phyloP scores from a whole-genome alignment of 2,329 filamentous ascomycete species.

The Arachnomyces sp. region DNA sequence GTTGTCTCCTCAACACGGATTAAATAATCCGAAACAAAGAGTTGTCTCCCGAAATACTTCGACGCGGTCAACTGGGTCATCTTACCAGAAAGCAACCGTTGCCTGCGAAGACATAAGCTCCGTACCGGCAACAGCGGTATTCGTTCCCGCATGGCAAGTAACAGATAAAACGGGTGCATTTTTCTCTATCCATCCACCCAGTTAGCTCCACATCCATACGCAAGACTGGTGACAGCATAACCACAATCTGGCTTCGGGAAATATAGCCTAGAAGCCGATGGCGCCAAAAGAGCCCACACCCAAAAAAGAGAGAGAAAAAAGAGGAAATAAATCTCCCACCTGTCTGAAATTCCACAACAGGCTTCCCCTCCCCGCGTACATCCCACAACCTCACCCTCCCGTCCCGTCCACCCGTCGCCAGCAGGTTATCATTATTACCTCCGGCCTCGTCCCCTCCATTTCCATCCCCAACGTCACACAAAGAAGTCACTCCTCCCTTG shows the following conservation, averaged over 20 bases:
- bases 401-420: constrained; percentile 34
- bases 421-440: constrained; percentile 15
- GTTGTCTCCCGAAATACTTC: not conserved
- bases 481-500: constrained; percentile 30
- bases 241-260: not conserved
- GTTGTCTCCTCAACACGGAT: not conserved
- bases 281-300: not conserved
- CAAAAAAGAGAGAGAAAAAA: constrained; percentile 1
- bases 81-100: constrained; percentile 38
- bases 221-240: constrained; percentile 4
- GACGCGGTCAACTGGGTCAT: constrained; percentile 13
- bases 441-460: constrained; percentile 13
- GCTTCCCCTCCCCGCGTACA: constrained; percentile 23
- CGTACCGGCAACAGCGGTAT: constrained; percentile 48
- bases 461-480: constrained; percentile 12
- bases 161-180: constrained; percentile 47
- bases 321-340: constrained; percentile 25
- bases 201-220: constrained; percentile 10
- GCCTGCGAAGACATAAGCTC: constrained; percentile 43
- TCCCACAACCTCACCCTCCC: constrained; percentile 37
- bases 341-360: constrained; percentile 28
- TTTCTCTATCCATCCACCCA: constrained; percentile 31
- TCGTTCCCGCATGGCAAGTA: constrained; percentile 38
- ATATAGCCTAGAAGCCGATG: not conserved
- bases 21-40: constrained; percentile 5